phyloP scores from a whole-genome alignment of 441 rosid species.

The Gossypium schwendimanii region DNA sequence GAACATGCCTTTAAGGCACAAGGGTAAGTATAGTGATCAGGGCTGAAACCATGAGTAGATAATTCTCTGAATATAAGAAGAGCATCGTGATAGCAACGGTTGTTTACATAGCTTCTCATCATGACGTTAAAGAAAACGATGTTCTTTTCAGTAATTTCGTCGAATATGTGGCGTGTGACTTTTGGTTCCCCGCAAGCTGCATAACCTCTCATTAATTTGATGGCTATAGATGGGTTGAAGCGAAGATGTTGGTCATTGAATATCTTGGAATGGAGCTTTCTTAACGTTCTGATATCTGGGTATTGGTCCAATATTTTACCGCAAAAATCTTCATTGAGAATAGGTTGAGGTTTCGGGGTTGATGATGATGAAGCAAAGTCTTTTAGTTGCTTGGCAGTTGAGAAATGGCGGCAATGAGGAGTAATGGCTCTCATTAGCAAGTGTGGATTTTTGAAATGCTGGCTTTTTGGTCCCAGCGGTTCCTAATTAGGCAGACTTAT shows the following conservation, averaged over 20 bases:
- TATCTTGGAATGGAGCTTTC: constrained; percentile 33
- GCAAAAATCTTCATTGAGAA: constrained; percentile 18
- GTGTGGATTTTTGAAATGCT: neutral
- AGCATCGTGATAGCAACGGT: constrained; percentile 33
- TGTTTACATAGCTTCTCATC: constrained; percentile 49
- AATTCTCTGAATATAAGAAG: constrained; percentile 34
- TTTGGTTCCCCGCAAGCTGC: constrained; percentile 28
- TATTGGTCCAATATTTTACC: constrained; percentile 33
- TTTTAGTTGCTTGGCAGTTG: constrained; percentile 13
- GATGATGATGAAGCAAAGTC: constrained; percentile 15
- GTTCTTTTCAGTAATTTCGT: constrained; percentile 41
- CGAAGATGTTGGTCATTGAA: constrained; percentile 19
- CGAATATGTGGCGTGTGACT: constrained; percentile 44
- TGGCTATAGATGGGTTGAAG: constrained; percentile 32
- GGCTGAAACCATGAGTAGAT: constrained; percentile 24
- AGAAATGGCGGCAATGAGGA: constrained; percentile 26
- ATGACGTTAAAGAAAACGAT: constrained; percentile 48
- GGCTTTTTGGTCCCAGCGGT: neutral
- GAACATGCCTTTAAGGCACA: constrained; percentile 53
- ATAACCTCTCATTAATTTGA: constrained; percentile 47
- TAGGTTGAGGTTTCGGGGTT: neutral
- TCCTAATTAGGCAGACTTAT: no score
- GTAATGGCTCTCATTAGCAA: constrained; percentile 28
- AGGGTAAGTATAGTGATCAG: constrained; percentile 54
- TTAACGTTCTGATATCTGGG: constrained; percentile 42